Base-by-base conservation (phyloP, 352 stramenopile genomes). In the Pythium scleroteichum region DNA sequence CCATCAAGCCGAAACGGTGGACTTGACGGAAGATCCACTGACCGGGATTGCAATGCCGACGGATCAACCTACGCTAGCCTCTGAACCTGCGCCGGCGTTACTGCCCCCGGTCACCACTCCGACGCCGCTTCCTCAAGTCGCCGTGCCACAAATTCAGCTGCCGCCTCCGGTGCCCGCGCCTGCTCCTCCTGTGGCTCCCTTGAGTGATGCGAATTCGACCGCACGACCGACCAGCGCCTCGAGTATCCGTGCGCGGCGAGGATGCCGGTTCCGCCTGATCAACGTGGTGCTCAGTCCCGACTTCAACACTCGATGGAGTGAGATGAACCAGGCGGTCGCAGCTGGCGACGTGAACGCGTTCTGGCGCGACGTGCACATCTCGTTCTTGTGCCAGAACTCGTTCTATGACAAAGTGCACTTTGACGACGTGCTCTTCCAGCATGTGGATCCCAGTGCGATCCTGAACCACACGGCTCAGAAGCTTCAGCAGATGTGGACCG, bases 261-360 rank as follows among this genome's bases (percentile, higher is more conserved):
- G 78, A 38, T 90, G 80, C 44, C 78, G 78, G 49, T 90, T 90
- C 63, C 80, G 80, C 33, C 64, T 90, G 14, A 84, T 90, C 29
- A 90, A 90, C 51, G 75, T 85, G 40, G 62, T 90, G 38, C 60
- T 88, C 23, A 88, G 75, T 59, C 72, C 76, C 32, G 68, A 79
- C 9, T 90, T 87, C 41, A 78, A 73, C 44, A 50, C 52, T 6
- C 76, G 78, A 4, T 90, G 80, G 80, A 26, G 33, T 19, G 76
- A 86, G 26, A 87, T 88, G 75, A 64, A 65, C 33, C 27, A 27
- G 13, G 46, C 40, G 8, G 45, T 57, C 23, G 27, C 22, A 32
- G 53, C 8, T 33, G 61, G n/a, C 22, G 59, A 69, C 17, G 66
- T 85, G 51, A 84, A 79, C 47, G 24, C 60, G 45, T 72, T 90